Conservation (phyloP, 768 basidiomycete species). For the Clavulina sp. region DNA sequence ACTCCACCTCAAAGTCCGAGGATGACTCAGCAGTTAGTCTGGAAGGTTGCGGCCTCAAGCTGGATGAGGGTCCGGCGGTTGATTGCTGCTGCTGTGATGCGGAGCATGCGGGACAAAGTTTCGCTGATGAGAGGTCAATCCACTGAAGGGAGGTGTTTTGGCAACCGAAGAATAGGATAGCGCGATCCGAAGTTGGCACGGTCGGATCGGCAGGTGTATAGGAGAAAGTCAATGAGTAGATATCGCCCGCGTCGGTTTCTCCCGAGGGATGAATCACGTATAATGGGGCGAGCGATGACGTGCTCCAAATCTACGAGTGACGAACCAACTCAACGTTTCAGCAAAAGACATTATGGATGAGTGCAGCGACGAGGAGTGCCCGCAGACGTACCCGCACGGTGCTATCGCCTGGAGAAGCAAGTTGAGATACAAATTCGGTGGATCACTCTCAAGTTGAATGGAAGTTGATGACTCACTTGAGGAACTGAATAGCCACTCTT, state of each 20-base stretch:
- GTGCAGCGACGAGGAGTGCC: neutral
- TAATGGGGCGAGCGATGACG: constrained; percentile 41
- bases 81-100: too few relatives aligned
- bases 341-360: neutral
- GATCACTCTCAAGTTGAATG: neutral
- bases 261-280: constrained; percentile 63
- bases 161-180: constrained; percentile 67
- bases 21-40: too few relatives aligned
- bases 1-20: too few relatives aligned
- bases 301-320: constrained; percentile 81
- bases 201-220: too few relatives aligned
- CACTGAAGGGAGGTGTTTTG: constrained; percentile 90
- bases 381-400: constrained; percentile 50
- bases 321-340: neutral
- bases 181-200: neutral
- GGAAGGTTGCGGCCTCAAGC: too few relatives aligned
- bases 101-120: constrained; percentile 3
- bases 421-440: constrained; percentile 3
- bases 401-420: constrained; percentile 47
- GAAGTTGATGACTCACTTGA: constrained; percentile 36
- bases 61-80: too few relatives aligned
- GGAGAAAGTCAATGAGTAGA: constrained; percentile 74
- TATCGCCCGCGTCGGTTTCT: constrained; percentile 69
- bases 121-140: constrained; percentile 37
- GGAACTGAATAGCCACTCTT: constrained; percentile 77